Evolutionary conservation across 1,139 yeast genomes (phyloP).

Genomic region (Debaryomyces udenii): DNA sequence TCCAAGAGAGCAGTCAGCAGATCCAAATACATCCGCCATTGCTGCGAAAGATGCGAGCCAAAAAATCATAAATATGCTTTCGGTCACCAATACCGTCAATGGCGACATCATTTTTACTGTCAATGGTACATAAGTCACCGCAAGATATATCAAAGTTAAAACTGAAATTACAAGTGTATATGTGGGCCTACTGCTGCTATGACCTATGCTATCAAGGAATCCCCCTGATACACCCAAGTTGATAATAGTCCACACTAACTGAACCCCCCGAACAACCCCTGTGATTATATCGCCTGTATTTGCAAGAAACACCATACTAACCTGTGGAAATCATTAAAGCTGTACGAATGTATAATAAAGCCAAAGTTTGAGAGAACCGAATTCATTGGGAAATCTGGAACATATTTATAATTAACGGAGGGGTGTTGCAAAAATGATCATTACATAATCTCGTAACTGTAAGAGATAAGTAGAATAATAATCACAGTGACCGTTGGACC

Average conservation of each 20-base stretch:
- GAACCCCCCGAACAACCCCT: slow-evolving; percentile 16
- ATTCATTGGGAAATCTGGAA: neutral
- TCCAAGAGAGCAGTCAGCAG: slow-evolving; percentile 5
- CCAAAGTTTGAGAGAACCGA: too few relatives aligned
- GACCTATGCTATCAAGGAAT: slow-evolving; percentile 16
- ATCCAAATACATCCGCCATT: slow-evolving; percentile 30
- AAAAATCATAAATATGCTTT: slow-evolving; percentile 25
- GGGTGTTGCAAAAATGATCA: neutral
- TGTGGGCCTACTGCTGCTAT: slow-evolving; percentile 19
- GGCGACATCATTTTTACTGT: slow-evolving; percentile 17
- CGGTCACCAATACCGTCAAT: slow-evolving; percentile 22
- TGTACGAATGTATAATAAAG: too few relatives aligned
- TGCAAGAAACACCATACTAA: too few relatives aligned
- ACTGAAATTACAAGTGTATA: slow-evolving; percentile 26
- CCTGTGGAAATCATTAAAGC: too few relatives aligned
- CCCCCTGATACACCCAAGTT: slow-evolving; percentile 31
- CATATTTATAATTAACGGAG: neutral
- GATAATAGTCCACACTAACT: slow-evolving; percentile 27
- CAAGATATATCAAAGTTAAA: slow-evolving; percentile 27
- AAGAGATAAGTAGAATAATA: too few relatives aligned
- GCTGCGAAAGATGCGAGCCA: slow-evolving; percentile 32
- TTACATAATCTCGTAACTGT: slow-evolving; percentile 1
- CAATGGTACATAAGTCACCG: slow-evolving; percentile 16
- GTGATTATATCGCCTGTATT: neutral
- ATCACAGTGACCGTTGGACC: too few relatives aligned